Conservation (phyloP, 208 protist genomes). For the Leishmania braziliensis region DNA sequence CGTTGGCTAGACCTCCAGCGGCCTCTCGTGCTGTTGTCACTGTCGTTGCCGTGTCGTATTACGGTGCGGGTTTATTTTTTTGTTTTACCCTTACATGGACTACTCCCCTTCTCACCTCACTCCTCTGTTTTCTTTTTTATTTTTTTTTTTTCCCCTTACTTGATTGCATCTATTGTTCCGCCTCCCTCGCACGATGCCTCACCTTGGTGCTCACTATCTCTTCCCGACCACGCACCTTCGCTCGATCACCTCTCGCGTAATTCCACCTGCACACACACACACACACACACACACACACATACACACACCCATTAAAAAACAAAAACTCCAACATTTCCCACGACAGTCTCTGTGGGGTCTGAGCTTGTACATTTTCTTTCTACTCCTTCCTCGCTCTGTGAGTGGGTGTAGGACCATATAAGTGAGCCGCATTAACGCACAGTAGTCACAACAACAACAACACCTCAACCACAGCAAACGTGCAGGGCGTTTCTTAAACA, state of each 20-base stretch:
- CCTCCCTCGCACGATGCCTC: background rate
- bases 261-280: background rate
- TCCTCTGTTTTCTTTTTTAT: background rate
- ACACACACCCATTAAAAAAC: background rate
- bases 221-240: background rate
- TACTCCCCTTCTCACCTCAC: background rate
- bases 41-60: background rate
- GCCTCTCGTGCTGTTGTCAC: background rate
- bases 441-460: background rate
- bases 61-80: background rate
- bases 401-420: background rate
- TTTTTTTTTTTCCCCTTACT: background rate
- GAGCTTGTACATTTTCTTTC: background rate
- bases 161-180: background rate
- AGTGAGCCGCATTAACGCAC: background rate
- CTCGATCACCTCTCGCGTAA: background rate
- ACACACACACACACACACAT: background rate
- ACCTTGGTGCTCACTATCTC: background rate
- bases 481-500: background rate
- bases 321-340: background rate
- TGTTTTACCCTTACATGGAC: background rate
- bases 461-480: background rate
- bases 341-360: background rate
- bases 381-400: background rate
- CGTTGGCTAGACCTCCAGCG: background rate